Percentiles rank a stretch among this genome's conserved stretches.
phyloP scores from a whole-genome alignment of 371 early-diverging fungal species.

The Sporodiniella umbellata region DNA sequence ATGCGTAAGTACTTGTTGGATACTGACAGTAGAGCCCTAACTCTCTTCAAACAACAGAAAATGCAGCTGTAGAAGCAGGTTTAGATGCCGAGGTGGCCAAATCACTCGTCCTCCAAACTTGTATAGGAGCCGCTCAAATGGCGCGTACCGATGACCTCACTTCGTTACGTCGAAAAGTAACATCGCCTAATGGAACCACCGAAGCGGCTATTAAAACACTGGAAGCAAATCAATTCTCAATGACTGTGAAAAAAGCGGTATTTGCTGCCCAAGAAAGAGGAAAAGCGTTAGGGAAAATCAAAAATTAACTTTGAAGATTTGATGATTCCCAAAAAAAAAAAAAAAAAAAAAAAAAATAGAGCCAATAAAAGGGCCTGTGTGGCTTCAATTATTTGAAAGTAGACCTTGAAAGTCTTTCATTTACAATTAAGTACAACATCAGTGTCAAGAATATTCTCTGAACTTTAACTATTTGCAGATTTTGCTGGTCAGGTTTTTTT shows the following conservation, averaged over 20 bases:
- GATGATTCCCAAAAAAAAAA: not conserved
- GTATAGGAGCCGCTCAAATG: constrained; percentile 88
- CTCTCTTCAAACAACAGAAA: constrained; percentile 35
- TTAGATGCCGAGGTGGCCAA: constrained; percentile 71
- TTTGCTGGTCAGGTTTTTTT: too few relatives aligned
- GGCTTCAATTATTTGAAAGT: too few relatives aligned
- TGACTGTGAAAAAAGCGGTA: constrained; percentile 60
- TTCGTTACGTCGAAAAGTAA: constrained; percentile 81
- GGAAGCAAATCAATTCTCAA: constrained; percentile 60
- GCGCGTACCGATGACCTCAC: constrained; percentile 75
- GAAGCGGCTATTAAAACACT: constrained; percentile 83
- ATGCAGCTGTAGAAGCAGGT: constrained; percentile 79
- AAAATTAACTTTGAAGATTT: too few relatives aligned
- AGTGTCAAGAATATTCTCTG: too few relatives aligned
- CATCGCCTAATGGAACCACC: constrained; percentile 93
- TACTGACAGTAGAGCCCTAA: not conserved
- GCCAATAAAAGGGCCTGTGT: too few relatives aligned
- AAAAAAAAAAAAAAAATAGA: not conserved
- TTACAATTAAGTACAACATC: too few relatives aligned
- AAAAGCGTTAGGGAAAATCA: constrained; percentile 68
- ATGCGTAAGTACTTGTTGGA: constrained; percentile 48
- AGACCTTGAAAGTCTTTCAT: too few relatives aligned
- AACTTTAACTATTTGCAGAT: too few relatives aligned
- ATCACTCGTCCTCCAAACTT: constrained; percentile 84
- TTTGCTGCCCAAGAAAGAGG: constrained; percentile 68